Percentiles rank a stretch among this genome's conserved stretches.
Conservation (phyloP, 352 stramenopile species). For the Phytopythium vexans region DNA sequence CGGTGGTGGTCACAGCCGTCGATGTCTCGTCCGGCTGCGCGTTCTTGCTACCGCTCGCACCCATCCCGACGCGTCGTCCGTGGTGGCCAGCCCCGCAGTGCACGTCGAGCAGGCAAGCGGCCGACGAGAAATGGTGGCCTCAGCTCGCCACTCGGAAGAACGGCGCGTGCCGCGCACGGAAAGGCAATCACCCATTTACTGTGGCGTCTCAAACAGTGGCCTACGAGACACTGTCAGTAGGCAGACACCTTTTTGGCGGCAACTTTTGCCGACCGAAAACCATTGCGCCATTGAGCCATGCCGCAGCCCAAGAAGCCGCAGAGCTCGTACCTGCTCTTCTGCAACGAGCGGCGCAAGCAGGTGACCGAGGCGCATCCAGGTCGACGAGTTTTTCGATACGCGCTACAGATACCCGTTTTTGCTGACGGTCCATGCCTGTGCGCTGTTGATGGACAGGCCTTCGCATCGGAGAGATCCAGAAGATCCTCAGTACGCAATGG, state of each 20-base stretch:
- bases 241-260: background rate
- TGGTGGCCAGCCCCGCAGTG: background rate
- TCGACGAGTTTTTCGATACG: constrained; percentile 10
- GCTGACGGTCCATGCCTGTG: background rate
- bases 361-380: constrained; percentile 63
- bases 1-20: constrained; percentile 1
- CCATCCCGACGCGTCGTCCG: constrained; percentile 29
- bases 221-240: background rate
- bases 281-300: constrained; percentile 37
- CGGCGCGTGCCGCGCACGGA: background rate
- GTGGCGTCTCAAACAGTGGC: too few relatives aligned
- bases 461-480: constrained; percentile 80
- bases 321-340: constrained; percentile 86
- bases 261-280: constrained; percentile 1
- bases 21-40: constrained; percentile 14
- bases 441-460: constrained; percentile 16
- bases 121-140: too few relatives aligned
- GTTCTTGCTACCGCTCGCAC: constrained; percentile 55
- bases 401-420: background rate
- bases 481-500: constrained; percentile 90
- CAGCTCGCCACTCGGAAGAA: background rate
- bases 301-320: constrained; percentile 64
- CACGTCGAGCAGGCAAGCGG: background rate
- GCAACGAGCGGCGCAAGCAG: constrained; percentile 69
- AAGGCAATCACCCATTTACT: too few relatives aligned